These are phyloP conservation scores for Fusarium gaditjirri DNA, from an alignment of 2,329 filamentous ascomycete genomes.

Conservation along the genomic window DNA sequence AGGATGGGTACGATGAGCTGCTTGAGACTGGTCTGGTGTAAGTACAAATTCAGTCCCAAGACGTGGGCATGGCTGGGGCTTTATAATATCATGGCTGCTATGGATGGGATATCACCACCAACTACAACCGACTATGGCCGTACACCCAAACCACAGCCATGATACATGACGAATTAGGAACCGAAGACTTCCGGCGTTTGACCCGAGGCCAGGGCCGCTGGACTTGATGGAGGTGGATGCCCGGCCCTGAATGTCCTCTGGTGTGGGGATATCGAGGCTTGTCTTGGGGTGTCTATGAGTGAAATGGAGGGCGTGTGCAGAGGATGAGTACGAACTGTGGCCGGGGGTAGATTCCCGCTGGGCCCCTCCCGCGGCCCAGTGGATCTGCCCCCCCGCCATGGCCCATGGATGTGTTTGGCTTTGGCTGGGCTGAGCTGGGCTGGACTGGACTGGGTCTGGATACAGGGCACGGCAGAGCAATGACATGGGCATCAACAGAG, in stretches of 20 bases:
- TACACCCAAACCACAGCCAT: slow-evolving; percentile 31
- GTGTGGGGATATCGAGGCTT: slow-evolving; percentile 27
- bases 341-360: slow-evolving; percentile 40
- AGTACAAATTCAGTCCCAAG: slow-evolving; percentile 26
- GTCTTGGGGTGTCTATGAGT: slow-evolving; percentile 23
- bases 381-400: slow-evolving; percentile 29
- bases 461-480: slow-evolving; percentile 19
- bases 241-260: slow-evolving; percentile 28
- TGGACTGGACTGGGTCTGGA: slow-evolving; percentile 3
- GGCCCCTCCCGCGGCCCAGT: slow-evolving; percentile 33
- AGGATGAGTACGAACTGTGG: slow-evolving; percentile 22
- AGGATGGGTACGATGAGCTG: slow-evolving; percentile 2
- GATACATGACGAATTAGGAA: slow-evolving; percentile 31
- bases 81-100: slow-evolving; percentile 43
- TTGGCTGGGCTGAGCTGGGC: neutral
- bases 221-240: slow-evolving; percentile 21
- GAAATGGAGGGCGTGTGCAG: slow-evolving; percentile 15
- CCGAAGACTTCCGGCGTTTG: slow-evolving; percentile 43
- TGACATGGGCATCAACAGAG: slow-evolving; percentile 15
- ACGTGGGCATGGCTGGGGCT: slow-evolving; percentile 28
- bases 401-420: slow-evolving; percentile 1
- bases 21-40: slow-evolving; percentile 26
- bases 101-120: slow-evolving; percentile 13
- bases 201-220: slow-evolving; percentile 35
- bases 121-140: slow-evolving; percentile 32